Conservation (phyloP, 768 basidiomycete genomes). For the Suillus decipiens region DNA sequence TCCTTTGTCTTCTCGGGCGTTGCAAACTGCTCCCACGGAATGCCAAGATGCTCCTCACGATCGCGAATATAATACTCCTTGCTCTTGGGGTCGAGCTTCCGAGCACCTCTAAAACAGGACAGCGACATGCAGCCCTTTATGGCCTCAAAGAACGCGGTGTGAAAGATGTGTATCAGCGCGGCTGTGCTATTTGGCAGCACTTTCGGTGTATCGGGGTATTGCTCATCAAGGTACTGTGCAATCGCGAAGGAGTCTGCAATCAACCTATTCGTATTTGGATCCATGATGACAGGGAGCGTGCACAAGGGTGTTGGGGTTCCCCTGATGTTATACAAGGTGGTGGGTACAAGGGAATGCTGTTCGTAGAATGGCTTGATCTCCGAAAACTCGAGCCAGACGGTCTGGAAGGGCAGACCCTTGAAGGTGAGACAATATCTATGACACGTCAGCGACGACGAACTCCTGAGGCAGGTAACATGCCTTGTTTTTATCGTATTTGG, state of each 20-base stretch:
- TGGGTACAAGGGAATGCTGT: conserved; percentile 29
- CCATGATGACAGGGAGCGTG: conserved; percentile 53
- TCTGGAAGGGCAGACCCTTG: conserved; percentile 43
- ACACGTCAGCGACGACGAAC: background rate
- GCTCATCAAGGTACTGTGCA: conserved; percentile 50
- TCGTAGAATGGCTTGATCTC: conserved; percentile 41
- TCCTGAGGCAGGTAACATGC: conserved; percentile 15
- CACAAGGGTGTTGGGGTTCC: conserved; percentile 33
- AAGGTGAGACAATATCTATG: conserved; percentile 18
- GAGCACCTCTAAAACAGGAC: conserved; percentile 26
- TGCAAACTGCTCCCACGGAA: conserved; percentile 37
- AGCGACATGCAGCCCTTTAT: conserved; percentile 14
- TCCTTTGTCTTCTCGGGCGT: conserved; percentile 28
- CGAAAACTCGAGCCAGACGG: conserved; percentile 53
- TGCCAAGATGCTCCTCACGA: conserved; percentile 35
- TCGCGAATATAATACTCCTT: conserved; percentile 42
- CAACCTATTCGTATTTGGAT: conserved; percentile 39
- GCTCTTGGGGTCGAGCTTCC: conserved; percentile 35
- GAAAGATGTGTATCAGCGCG: conserved; percentile 36
- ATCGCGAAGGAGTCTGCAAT: conserved; percentile 48
- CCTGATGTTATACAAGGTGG: background rate
- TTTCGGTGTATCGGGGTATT: conserved; percentile 45
- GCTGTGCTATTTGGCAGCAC: conserved; percentile 37
- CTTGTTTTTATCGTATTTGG: conserved; percentile 40
- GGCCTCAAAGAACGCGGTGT: conserved; percentile 16